Evolutionary conservation across 495 filamentous ascomycete genomes (phyloP), one percentile per base, ranked within the genome.

Genomic region (Lasiosphaeria hispida): DNA sequence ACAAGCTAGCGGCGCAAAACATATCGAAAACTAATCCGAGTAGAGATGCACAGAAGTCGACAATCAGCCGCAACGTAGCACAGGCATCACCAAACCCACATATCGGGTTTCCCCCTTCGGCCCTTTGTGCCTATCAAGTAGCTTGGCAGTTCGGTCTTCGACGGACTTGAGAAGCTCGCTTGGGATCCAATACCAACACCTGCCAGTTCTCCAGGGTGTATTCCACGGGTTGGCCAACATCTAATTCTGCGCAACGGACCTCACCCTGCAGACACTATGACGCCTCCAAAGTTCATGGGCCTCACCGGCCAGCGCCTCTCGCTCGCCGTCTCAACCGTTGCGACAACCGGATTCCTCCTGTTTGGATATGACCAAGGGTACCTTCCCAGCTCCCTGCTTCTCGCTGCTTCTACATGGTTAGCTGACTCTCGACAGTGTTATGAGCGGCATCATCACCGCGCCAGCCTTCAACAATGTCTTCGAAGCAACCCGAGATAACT

Each of bases 361-460:
- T 91, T 90, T 67, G 87, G 87, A 63, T 88, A 89, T 66, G 84
- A 87, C 55, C 85, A 81, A 67, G 78, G 79, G 68, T 68, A 67
- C 69, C 62, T 65, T 33, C 3, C 11, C 11, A 10, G 8, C 11
- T 4, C 10, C 13, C 38, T 41, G 30, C n/a, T 1, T 2, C 10
- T 17, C 7, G 5, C 17, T 50, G 7, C 10, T 11, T 19, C 6
- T 38, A 10, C 23, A 13, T 5, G 4, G 7, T 4, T n/a, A 10
- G 4, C 5, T 19, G 14, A 33, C 47, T 49, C n/a, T 23, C 35
- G 11, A 7, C 34, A 67, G 66, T 56, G 68, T 69, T n/a, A 94
- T 93, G 90, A 84, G 80, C 60, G 89, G 90, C 52, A 92, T 94
- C 63, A 91, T 93, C 59, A 85, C 84, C 42, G 83, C 89, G 0